Evolutionary conservation across 2,329 filamentous ascomycete species (phyloP), one percentile per base, ranked within the genome.

Genomic region (Sphaerulina musiva): DNA sequence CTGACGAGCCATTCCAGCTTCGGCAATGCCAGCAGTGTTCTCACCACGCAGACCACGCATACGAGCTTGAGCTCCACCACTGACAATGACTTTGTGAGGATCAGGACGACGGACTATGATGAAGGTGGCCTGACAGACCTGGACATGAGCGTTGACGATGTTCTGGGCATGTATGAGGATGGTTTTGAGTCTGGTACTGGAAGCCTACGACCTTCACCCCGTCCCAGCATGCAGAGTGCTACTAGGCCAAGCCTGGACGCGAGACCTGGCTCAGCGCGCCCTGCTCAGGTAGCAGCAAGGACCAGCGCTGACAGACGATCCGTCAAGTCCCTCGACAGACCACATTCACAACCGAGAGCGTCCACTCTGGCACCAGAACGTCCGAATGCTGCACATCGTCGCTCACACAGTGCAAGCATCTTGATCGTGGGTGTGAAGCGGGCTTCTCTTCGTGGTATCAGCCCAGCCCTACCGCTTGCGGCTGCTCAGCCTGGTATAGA

Each of bases 1-100:
- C 71, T 81, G 67, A 85, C 82, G 3, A 80, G 71, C 56, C 69
- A 76, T 51, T 84, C 81, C 12, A 84, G 80, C 64, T 71, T 77
- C 40, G 71, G 80, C 48, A 79, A 80, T 42, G 66, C 74, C 6
- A 80, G 80, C 50, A 70, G 74, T 10, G 80, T 79, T 58, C 80
- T 79, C 14, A 95, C 89, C 1, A 88, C 92, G 59, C 79, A 80
- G n/a, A 95, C 89, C 1, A 88, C 92, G 66, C 80, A 88, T 57
- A 95, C 88, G 69, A 95, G 90, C 66, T 78, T 93, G 47, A 70
- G 85, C 59, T 93, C 89, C 3, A 38, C 40, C 14, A 38, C 48
- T 23, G 82, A 83, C 56, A 95, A 87, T 74, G 73, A 93, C 76
- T 58, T 78, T 78, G 70, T 89, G 51, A 85, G 88, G 71, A 83